Conservation (phyloP, 1,284 basidiomycete species). For the Cutaneotrichosporon cutaneum region DNA sequence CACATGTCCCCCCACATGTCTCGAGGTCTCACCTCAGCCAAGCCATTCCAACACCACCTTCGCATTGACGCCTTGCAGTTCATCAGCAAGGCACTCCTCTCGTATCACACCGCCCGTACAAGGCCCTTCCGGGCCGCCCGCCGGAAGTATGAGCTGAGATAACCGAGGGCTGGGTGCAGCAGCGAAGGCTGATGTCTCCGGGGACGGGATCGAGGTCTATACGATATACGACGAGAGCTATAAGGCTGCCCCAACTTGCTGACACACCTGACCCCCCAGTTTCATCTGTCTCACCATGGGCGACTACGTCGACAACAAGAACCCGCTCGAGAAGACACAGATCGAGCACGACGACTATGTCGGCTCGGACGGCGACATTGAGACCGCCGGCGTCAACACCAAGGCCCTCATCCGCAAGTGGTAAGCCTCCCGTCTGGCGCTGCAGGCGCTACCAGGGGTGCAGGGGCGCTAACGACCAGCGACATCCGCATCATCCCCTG, state of each 20-base stretch:
- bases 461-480: constrained; percentile 9
- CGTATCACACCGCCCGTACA: too few relatives aligned
- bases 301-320: background rate
- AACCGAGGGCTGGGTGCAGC: too few relatives aligned
- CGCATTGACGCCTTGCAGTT: too few relatives aligned
- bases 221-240: background rate
- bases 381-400: background rate
- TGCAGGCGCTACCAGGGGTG: too few relatives aligned
- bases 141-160: too few relatives aligned
- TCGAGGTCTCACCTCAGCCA: too few relatives aligned
- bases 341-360: background rate
- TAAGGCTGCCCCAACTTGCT: background rate
- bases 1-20: background rate
- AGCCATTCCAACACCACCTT: too few relatives aligned
- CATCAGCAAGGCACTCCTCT: too few relatives aligned
- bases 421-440: background rate
- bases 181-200: background rate
- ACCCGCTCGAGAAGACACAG: background rate
- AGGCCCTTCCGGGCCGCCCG: too few relatives aligned
- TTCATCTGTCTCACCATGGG: background rate
- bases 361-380: background rate
- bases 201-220: background rate
- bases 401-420: background rate
- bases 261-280: background rate
- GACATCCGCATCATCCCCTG: constrained; percentile 36